A percentile compares a stretch with the other conserved stretches of the same genome.
Conservation (phyloP, 805 yeast genomes). For the Yamadazyma scolyti region DNA sequence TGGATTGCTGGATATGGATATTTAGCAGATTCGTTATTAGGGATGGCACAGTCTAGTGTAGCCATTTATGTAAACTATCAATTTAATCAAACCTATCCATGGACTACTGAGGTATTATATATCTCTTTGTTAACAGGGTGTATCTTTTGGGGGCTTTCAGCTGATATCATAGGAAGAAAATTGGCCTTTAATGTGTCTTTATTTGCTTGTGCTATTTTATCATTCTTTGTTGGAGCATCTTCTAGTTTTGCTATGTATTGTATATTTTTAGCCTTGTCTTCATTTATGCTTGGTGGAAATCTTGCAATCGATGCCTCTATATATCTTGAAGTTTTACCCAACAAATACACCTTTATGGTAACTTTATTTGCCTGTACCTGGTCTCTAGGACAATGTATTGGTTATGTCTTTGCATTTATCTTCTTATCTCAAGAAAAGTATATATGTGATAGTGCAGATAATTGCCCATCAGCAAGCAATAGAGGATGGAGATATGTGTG, state of each 20-base stretch:
- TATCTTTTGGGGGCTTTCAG: slow-evolving; percentile 52
- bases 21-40: slow-evolving; percentile 51
- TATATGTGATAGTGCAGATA: slow-evolving; percentile 28
- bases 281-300: slow-evolving; percentile 26
- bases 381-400: slow-evolving; percentile 59
- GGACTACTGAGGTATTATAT: slow-evolving; percentile 35
- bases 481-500: slow-evolving; percentile 61
- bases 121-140: slow-evolving; percentile 50
- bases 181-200: slow-evolving; percentile 41
- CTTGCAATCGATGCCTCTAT: slow-evolving; percentile 26
- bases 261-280: slow-evolving; percentile 18
- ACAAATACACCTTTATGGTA: slow-evolving; percentile 20
- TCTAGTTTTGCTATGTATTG: slow-evolving; percentile 22
- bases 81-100: slow-evolving; percentile 42
- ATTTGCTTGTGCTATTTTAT: slow-evolving; percentile 17
- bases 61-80: slow-evolving; percentile 45
- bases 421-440: slow-evolving; percentile 41
- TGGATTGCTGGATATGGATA: slow-evolving; percentile 56
- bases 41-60: slow-evolving; percentile 44
- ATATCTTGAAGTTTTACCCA: slow-evolving; percentile 24
- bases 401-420: slow-evolving; percentile 51
- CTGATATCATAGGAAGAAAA: slow-evolving; percentile 53
- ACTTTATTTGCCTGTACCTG: slow-evolving; percentile 49
- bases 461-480: slow-evolving; percentile 44
- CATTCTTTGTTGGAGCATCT: slow-evolving; percentile 24